Conservation (phyloP, 2,329 filamentous ascomycete genomes). For the Botryotinia convoluta region DNA sequence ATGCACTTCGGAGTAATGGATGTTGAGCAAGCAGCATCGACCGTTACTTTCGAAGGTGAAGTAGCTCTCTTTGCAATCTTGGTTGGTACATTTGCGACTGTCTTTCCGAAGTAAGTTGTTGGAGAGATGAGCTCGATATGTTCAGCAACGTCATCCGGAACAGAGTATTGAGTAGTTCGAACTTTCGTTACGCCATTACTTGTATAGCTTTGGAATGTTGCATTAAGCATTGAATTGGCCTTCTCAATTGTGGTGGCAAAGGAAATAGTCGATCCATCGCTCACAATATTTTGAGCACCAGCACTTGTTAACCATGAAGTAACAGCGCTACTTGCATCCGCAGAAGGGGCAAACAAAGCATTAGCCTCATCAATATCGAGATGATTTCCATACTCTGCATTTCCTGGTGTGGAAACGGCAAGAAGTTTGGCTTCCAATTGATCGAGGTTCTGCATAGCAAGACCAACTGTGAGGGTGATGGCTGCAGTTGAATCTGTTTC, state of each 20-base stretch:
- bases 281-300: constrained; percentile 45
- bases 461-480: constrained; percentile 39
- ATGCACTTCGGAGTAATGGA: constrained; percentile 48
- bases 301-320: constrained; percentile 54
- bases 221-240: constrained; percentile 52
- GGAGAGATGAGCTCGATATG: constrained; percentile 35
- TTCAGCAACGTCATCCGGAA: constrained; percentile 28
- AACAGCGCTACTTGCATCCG: constrained; percentile 50
- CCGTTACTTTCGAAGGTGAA: constrained; percentile 2
- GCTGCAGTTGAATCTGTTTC: constrained; percentile 14
- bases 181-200: constrained; percentile 45
- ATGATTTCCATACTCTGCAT: constrained; percentile 53
- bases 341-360: constrained; percentile 50
- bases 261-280: constrained; percentile 53
- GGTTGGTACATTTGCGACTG: constrained; percentile 19
- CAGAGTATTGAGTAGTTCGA: constrained; percentile 32
- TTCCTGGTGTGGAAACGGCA: constrained; percentile 49
- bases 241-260: constrained; percentile 49
- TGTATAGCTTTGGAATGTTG: constrained; percentile 50
- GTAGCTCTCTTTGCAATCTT: not conserved
- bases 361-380: constrained; percentile 51
- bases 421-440: constrained; percentile 43
- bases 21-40: constrained; percentile 32
- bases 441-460: constrained; percentile 46
- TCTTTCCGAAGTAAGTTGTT: constrained; percentile 34